A percentile compares a stretch with the other conserved stretches of the same genome.
These are phyloP conservation scores for Tanozyma kutaoensis DNA, from an alignment of 805 yeast species.

Conservation along the genomic window DNA sequence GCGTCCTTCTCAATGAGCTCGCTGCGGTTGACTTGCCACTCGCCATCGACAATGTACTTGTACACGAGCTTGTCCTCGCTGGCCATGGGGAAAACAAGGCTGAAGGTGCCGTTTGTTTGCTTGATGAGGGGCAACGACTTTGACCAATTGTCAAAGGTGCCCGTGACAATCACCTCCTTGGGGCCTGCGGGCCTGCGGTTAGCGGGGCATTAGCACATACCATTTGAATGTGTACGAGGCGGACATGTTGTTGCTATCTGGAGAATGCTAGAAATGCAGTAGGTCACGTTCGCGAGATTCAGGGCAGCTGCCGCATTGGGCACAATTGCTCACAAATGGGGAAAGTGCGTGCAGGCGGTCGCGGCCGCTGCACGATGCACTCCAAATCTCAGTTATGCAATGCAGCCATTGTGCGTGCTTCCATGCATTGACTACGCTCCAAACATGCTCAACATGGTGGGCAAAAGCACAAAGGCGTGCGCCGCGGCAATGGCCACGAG, in stretches of 20 bases:
- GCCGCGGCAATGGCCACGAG: slow-evolving; percentile 64
- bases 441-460: slow-evolving; percentile 59
- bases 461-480: slow-evolving; percentile 70
- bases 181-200: slow-evolving; percentile 30
- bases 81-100: slow-evolving; percentile 35
- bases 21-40: slow-evolving; percentile 35
- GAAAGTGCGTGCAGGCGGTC: too few relatives aligned
- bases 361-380: too few relatives aligned
- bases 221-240: slow-evolving; percentile 24
- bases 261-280: too few relatives aligned
- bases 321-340: too few relatives aligned
- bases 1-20: slow-evolving; percentile 33
- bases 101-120: slow-evolving; percentile 46
- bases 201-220: slow-evolving; percentile 12
- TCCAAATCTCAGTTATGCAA: too few relatives aligned
- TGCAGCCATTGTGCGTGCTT: too few relatives aligned
- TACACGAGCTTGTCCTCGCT: slow-evolving; percentile 24
- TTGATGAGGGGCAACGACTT: slow-evolving; percentile 48
- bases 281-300: too few relatives aligned
- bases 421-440: too few relatives aligned
- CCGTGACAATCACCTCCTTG: slow-evolving; percentile 49
- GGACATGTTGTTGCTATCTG: too few relatives aligned
- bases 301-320: too few relatives aligned
- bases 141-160: slow-evolving; percentile 57
- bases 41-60: slow-evolving; percentile 61